These are phyloP conservation scores for Nannizziopsis barbatae DNA, from an alignment of 2,329 filamentous ascomycete genomes.

Conservation along the genomic window DNA sequence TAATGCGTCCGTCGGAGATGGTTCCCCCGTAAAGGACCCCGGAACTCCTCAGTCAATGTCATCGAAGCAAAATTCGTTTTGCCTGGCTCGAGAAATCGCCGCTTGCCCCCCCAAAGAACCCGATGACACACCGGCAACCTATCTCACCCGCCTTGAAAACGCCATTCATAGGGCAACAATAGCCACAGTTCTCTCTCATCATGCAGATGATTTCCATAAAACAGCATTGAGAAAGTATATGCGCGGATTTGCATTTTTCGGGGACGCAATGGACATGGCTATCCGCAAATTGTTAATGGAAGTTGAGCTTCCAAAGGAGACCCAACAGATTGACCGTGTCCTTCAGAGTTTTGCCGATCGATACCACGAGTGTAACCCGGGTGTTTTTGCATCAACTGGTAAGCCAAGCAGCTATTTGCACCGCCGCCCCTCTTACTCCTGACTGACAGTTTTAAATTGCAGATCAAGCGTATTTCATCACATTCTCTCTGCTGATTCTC, in stretches of 20 bases:
- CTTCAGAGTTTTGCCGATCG: conserved; percentile 89
- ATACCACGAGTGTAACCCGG: conserved; percentile 96
- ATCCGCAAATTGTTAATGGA: conserved; percentile 93
- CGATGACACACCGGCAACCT: conserved; percentile 81
- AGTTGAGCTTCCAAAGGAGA: conserved; percentile 90
- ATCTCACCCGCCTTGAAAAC: conserved; percentile 72
- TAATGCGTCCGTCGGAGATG: conserved; percentile 53
- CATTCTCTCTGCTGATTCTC: conserved; percentile 89
- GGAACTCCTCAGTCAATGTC: conserved; percentile 51
- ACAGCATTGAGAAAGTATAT: conserved; percentile 88
- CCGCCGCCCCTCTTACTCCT: neutral
- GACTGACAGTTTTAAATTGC: neutral
- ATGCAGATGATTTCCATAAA: conserved; percentile 69
- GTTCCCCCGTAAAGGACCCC: conserved; percentile 36
- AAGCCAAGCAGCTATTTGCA: conserved; percentile 16
- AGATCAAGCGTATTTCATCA: conserved; percentile 96
- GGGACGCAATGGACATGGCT: conserved; percentile 95
- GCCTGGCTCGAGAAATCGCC: conserved; percentile 57
- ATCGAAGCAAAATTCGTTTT: conserved; percentile 76
- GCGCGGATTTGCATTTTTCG: conserved; percentile 88
- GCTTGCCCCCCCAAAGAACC: conserved; percentile 61
- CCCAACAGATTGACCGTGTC: conserved; percentile 92
- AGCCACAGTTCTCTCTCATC: conserved; percentile 74
- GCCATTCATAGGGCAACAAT: conserved; percentile 70
- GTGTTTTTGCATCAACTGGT: conserved; percentile 73